These are phyloP conservation scores for Camellia granthamiana DNA, from an alignment of 148 eudicot genomes.

Conservation along the genomic window DNA sequence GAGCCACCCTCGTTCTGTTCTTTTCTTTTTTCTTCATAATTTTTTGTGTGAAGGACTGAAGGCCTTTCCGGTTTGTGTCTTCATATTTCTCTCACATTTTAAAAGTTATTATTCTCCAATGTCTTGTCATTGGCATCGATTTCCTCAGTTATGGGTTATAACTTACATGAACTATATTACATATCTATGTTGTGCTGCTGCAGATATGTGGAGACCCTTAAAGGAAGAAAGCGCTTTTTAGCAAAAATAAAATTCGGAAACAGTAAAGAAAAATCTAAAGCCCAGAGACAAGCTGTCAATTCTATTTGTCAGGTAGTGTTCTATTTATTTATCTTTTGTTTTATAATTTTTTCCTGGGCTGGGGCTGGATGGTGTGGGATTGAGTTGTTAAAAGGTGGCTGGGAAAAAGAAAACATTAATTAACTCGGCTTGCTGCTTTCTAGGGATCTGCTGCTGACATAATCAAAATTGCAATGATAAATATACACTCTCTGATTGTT, in stretches of 20 bases:
- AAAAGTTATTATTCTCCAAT: not conserved
- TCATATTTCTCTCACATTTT: not conserved
- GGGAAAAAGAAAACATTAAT: slow-evolving; percentile 3
- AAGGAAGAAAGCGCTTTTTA: slow-evolving; percentile 90
- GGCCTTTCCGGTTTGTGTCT: not conserved
- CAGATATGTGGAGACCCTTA: slow-evolving; percentile 83
- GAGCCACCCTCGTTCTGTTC: not conserved
- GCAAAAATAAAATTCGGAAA: slow-evolving; percentile 79
- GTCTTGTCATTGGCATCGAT: not conserved
- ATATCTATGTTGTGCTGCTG: slow-evolving; percentile 12
- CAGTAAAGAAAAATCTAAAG: slow-evolving; percentile 84
- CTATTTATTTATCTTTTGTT: slow-evolving; percentile 6
- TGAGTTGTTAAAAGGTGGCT: not conserved
- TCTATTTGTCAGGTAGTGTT: slow-evolving; percentile 87
- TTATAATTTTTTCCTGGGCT: not conserved
- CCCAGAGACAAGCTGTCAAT: slow-evolving; percentile 98
- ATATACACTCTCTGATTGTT: slow-evolving; percentile 59
- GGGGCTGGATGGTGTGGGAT: not conserved
- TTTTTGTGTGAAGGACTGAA: not conserved
- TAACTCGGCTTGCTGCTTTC: slow-evolving; percentile 8
- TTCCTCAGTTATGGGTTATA: not conserved
- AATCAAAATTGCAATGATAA: slow-evolving; percentile 92
- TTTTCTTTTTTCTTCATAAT: not conserved
- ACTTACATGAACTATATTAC: not conserved
- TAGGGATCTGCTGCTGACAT: slow-evolving; percentile 99